Conservation (phyloP, 2,329 filamentous ascomycete species). For the Epichloe sibirici region DNA sequence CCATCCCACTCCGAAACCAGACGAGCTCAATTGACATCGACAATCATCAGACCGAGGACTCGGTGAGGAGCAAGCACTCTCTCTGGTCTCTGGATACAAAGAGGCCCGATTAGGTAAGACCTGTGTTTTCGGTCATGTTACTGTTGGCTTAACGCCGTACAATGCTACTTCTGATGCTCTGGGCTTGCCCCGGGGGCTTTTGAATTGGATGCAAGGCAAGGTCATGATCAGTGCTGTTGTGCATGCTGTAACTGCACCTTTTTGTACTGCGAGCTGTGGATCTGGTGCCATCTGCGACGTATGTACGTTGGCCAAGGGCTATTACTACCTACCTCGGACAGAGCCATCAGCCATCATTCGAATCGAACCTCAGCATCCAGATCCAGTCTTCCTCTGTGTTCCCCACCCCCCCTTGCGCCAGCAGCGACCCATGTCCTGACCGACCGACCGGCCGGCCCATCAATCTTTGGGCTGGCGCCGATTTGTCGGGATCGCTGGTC, state of each 20-base stretch:
- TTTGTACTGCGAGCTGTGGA: not conserved
- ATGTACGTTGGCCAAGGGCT: not conserved
- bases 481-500: constrained; percentile 4
- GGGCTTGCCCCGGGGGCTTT: not conserved
- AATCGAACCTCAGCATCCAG: not conserved
- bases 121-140: not conserved
- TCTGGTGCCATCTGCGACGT: not conserved
- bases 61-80: not conserved
- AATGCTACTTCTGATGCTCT: not conserved
- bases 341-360: not conserved
- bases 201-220: not conserved
- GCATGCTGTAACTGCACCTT: not conserved
- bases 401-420: constrained; percentile 3
- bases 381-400: not conserved
- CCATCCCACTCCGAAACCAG: not conserved
- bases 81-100: no score
- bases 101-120: not conserved
- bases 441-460: not conserved
- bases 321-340: not conserved
- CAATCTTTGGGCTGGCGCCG: constrained; percentile 2
- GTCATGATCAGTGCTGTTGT: not conserved
- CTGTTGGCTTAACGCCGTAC: not conserved
- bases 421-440: not conserved
- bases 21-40: constrained; percentile 2
- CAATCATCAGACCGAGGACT: no score